Evolutionary conservation across 2,329 filamentous ascomycete genomes (phyloP).

Genomic region (Penicillium oxalicum): DNA sequence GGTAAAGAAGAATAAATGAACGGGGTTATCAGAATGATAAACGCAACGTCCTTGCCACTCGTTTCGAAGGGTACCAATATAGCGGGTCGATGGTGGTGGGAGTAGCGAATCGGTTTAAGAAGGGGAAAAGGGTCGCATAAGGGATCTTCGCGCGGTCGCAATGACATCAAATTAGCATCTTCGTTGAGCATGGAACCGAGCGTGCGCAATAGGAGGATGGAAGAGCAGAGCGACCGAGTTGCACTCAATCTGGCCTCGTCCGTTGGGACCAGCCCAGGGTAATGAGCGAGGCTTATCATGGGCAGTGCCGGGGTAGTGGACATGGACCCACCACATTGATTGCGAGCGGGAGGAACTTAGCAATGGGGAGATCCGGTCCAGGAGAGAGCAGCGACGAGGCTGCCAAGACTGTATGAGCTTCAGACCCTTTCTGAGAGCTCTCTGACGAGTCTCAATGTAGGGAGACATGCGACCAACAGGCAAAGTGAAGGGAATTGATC

Average conservation of each 20-base stretch:
- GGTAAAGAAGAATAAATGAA: too few species aligned
- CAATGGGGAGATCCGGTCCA: constrained; percentile 5
- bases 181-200: constrained; percentile 1
- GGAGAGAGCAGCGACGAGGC: neutral
- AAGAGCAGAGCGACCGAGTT: constrained; percentile 11
- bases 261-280: constrained; percentile 14
- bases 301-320: constrained; percentile 13
- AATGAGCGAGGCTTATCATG: constrained; percentile 17
- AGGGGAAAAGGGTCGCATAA: constrained; percentile 12
- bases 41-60: neutral
- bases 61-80: constrained; percentile 1
- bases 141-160: constrained; percentile 11
- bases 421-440: neutral
- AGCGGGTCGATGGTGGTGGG: neutral
- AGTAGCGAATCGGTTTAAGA: constrained; percentile 4
- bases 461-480: constrained; percentile 19
- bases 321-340: constrained; percentile 16
- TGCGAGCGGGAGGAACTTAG: neutral
- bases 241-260: neutral
- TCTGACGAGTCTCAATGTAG: too few species aligned
- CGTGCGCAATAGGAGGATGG: neutral
- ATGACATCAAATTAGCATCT: constrained; percentile 25
- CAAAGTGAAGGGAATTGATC: constrained; percentile 3
- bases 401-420: neutral
- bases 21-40: too few species aligned